Percentiles rank a stretch among this genome's conserved stretches.
These are phyloP conservation scores for Pterula multifida DNA, from an alignment of 1,284 basidiomycete species.

Conservation along the genomic window DNA sequence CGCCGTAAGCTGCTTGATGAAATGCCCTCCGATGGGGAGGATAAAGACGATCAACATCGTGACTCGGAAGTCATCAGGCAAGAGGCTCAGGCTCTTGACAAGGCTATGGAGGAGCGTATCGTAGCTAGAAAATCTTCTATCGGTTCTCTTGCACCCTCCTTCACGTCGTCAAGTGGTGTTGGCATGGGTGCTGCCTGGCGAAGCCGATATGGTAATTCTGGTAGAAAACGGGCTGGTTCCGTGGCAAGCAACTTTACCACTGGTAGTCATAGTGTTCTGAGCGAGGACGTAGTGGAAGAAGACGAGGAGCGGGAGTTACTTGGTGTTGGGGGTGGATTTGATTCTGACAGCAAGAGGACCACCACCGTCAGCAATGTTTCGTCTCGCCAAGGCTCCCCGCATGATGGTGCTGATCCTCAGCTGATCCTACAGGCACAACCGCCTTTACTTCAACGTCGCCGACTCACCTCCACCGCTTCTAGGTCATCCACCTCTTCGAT, in stretches of 20 bases:
- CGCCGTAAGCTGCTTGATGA: conserved; percentile 58
- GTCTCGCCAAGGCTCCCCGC: conserved; percentile 29
- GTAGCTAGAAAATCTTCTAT: conserved; percentile 57
- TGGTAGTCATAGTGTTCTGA: conserved; percentile 44
- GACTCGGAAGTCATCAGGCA: conserved; percentile 34
- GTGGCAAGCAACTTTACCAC: conserved; percentile 54
- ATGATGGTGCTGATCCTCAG: conserved; percentile 21
- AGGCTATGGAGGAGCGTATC: conserved; percentile 72
- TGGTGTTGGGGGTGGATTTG: conserved; percentile 57
- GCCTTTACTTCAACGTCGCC: conserved; percentile 5
- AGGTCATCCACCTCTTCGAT: conserved; percentile 16
- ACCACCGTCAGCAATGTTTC: background rate
- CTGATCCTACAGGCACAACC: conserved; percentile 13
- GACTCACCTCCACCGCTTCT: conserved; percentile 13
- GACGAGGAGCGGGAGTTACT: conserved; percentile 64
- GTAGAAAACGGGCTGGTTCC: conserved; percentile 59
- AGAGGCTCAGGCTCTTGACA: conserved; percentile 67
- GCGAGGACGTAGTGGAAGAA: conserved; percentile 70
- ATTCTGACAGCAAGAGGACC: conserved; percentile 22
- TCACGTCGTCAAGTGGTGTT: conserved; percentile 14
- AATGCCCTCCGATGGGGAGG: conserved; percentile 30
- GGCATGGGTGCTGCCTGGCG: conserved; percentile 60
- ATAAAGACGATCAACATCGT: conserved; percentile 35
- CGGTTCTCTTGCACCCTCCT: conserved; percentile 48
- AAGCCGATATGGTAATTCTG: conserved; percentile 35